These are phyloP conservation scores for Chionographis japonica DNA, from an alignment of 106 monocot species.

Conservation along the genomic window DNA sequence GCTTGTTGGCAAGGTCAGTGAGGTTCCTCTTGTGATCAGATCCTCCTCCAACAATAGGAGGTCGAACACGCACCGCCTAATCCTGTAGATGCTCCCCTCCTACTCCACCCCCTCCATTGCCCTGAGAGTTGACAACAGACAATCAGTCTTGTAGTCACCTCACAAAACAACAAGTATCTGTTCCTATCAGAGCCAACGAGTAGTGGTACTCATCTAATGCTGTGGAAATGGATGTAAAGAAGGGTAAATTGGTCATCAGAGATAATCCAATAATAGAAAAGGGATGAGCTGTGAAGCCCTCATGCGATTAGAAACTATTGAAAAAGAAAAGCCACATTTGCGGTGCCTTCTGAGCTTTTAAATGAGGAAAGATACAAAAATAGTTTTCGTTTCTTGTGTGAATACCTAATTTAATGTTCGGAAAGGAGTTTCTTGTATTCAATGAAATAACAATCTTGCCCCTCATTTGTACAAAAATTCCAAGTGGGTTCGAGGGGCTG, in stretches of 20 bases:
- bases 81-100: slow-evolving; percentile 41
- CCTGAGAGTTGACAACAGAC: neutral
- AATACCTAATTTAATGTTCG: too few relatives aligned
- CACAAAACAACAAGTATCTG: too few relatives aligned
- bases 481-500: too few relatives aligned
- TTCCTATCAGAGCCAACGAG: too few relatives aligned
- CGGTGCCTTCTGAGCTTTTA: neutral
- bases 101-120: slow-evolving; percentile 28
- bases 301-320: neutral
- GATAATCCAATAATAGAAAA: slow-evolving; percentile 2
- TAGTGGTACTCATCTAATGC: neutral
- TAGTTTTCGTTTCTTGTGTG: too few relatives aligned
- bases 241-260: slow-evolving; percentile 2
- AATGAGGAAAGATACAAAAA: slow-evolving; percentile 9
- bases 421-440: too few relatives aligned
- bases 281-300: neutral
- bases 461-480: too few relatives aligned
- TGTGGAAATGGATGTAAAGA: neutral
- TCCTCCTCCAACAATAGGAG: slow-evolving; percentile 53
- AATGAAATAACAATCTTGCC: too few relatives aligned
- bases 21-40: slow-evolving; percentile 34
- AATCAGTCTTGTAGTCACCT: neutral
- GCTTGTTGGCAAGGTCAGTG: slow-evolving; percentile 39
- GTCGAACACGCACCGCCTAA: too few relatives aligned
- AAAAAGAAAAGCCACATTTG: neutral